Conservation (phyloP, 1,284 basidiomycete species). For the Pascua guehoae region DNA sequence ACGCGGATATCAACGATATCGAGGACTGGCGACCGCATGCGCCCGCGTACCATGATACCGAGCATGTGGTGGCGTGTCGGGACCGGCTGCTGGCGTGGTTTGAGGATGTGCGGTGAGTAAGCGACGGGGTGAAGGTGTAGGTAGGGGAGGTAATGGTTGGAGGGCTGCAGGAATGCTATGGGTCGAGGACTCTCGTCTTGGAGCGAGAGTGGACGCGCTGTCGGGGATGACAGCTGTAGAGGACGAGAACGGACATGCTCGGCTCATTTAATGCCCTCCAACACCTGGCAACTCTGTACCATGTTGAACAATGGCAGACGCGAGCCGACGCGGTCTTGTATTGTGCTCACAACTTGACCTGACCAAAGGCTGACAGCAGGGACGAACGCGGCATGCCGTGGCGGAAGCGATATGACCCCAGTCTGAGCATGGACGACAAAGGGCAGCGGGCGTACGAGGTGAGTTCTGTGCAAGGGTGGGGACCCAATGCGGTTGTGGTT, state of each 20-base stretch:
- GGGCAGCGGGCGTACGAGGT: slow-evolving; percentile 50
- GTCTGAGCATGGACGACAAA: slow-evolving; percentile 31
- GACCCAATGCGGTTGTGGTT: no score
- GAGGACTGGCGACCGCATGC: slow-evolving; percentile 29
- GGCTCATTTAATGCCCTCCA: neutral
- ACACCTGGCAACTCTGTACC: no score
- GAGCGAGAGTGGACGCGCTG: no score
- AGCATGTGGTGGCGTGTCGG: slow-evolving; percentile 20
- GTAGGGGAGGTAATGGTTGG: no score
- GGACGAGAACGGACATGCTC: neutral
- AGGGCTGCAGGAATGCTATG: no score
- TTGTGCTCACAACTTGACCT: neutral
- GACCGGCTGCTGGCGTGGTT: slow-evolving; percentile 46
- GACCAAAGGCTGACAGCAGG: slow-evolving; percentile 12
- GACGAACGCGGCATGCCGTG: slow-evolving; percentile 50
- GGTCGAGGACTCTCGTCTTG: no score
- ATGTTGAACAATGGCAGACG: no score
- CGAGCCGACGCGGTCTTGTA: no score
- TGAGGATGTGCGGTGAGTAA: slow-evolving; percentile 38
- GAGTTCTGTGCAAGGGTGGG: no score
- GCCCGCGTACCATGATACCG: slow-evolving; percentile 28
- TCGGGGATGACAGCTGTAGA: neutral
- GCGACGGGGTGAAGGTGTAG: no score
- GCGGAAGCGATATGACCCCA: slow-evolving; percentile 39
- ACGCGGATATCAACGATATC: slow-evolving; percentile 3